phyloP scores from a whole-genome alignment of 2,329 filamentous ascomycete genomes.

The Pseudopyricularia javanii region DNA sequence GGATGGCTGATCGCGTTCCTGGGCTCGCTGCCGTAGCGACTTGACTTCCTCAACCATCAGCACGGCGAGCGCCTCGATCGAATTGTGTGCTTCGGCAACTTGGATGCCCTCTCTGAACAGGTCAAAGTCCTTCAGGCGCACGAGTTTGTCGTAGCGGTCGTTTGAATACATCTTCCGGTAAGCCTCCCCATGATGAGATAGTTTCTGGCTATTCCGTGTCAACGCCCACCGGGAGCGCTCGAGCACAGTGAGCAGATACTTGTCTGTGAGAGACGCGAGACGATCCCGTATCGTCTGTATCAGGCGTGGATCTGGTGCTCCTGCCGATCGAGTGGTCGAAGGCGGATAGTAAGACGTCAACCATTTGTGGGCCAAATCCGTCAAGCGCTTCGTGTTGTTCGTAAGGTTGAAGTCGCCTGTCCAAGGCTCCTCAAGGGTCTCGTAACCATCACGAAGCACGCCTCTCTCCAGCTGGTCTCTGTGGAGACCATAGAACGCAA shows the following conservation, averaged over 20 bases:
- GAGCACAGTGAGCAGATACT: slow-evolving; percentile 39
- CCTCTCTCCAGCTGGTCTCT: slow-evolving; percentile 54
- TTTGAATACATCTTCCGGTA: slow-evolving; percentile 35
- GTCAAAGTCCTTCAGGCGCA: slow-evolving; percentile 38
- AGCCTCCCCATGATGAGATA: slow-evolving; percentile 27
- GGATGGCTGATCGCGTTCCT: slow-evolving; percentile 19
- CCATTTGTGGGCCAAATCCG: slow-evolving; percentile 46
- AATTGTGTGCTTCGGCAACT: slow-evolving; percentile 45
- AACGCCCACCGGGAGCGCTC: slow-evolving; percentile 40
- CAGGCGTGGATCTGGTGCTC: slow-evolving; percentile 22
- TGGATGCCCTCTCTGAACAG: slow-evolving; percentile 46
- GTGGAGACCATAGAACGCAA: slow-evolving; percentile 60
- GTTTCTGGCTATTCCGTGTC: slow-evolving; percentile 28
- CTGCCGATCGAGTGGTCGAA: slow-evolving; percentile 5
- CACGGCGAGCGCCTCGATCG: slow-evolving; percentile 41
- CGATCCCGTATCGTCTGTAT: slow-evolving; percentile 33
- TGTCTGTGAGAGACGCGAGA: slow-evolving; percentile 38
- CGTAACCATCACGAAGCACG: slow-evolving; percentile 50
- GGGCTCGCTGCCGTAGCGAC: slow-evolving; percentile 21
- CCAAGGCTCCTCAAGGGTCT: slow-evolving; percentile 65
- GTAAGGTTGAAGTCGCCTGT: slow-evolving; percentile 57
- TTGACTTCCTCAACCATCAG: slow-evolving; percentile 42
- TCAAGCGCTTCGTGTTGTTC: slow-evolving; percentile 47
- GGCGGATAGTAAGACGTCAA: slow-evolving; percentile 30
- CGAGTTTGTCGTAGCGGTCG: slow-evolving; percentile 38